Evolutionary conservation across 768 basidiomycete species (phyloP), one percentile per base, ranked within the genome.

Genomic region (Asterophora lycoperdoides): DNA sequence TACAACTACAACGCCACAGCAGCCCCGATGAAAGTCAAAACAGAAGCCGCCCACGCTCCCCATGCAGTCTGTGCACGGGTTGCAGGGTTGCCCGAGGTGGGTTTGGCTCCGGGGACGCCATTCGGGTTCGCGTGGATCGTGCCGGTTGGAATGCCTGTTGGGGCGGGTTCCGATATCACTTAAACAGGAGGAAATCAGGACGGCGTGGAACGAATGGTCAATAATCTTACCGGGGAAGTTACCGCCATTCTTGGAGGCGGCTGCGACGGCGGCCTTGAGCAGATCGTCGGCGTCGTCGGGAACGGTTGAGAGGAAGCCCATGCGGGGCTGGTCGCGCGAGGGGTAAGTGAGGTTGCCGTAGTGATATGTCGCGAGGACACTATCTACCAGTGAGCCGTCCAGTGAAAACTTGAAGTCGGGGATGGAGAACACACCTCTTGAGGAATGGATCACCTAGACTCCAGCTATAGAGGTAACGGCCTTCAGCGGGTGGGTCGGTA

Each of bases 381-480:
- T 87, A 54, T 19, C 28, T 18, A 42, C 18, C 15, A 54, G 15
- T 46, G 36, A 44, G 30, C 30, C 30, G 4, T 4, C 2, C 4
- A 9, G 30, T 32, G 23, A 23, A 42, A 14, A 13, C 53, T 15
- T 46, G 39, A 44, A 13, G 9, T 8, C 9, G 8, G 13, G 3
- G 9, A 13, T 32, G 13, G 15, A 26, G 23, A 18, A 67, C 79
- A 38, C 52, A 88, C 86, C 84, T 75, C 60, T 88, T 88, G 49
- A 90, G 57, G 56, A 89, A 89, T 1, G 88, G 87, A 54, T 76
- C 78, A 2, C 88, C 88, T 26, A 90, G 66, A 65, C 80, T 88
- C 87, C 88, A 90, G 56, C 80, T 82, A 56, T 85, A 88, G 40
- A 84, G 61, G 55, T 82, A 87, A 3, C 79, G 78, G 5, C 78